Conservation (phyloP, 202 grass and related monocot genomes). For the Panicum hallii region DNA sequence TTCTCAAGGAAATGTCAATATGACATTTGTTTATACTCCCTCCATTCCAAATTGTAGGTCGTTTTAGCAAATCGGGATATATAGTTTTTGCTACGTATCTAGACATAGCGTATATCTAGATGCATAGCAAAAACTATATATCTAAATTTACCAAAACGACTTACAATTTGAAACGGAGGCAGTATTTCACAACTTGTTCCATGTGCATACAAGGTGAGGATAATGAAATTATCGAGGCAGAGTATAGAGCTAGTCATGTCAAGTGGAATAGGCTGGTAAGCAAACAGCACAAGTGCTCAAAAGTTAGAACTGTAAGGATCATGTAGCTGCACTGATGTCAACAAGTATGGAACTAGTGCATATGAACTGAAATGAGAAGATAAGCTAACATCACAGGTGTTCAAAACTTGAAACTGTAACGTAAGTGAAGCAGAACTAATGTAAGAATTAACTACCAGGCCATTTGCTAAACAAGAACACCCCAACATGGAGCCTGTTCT, state of each 20-base stretch:
- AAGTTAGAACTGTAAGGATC: neutral
- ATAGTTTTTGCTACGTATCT: too few relatives aligned
- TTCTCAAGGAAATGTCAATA: neutral
- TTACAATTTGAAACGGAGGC: too few relatives aligned
- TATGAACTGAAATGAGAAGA: neutral
- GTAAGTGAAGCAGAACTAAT: neutral
- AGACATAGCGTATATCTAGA: too few relatives aligned
- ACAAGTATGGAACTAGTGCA: neutral
- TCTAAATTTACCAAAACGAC: too few relatives aligned
- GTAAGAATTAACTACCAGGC: neutral
- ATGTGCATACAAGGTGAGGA: neutral
- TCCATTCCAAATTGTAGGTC: too few relatives aligned
- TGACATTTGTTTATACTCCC: neutral
- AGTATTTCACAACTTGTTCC: neutral
- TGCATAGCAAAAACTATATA: too few relatives aligned
- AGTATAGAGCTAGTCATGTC: slow-evolving; percentile 6
- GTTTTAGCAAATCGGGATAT: too few relatives aligned
- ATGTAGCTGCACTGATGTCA: neutral
- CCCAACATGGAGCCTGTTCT: neutral
- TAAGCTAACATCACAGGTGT: neutral
- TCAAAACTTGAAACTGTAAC: neutral
- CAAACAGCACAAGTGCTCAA: neutral
- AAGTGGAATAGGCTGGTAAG: slow-evolving; percentile 2
- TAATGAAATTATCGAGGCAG: neutral
- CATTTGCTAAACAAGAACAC: neutral